A percentile compares a stretch with the other conserved stretches of the same genome.
These are phyloP conservation scores for Gaultheria prostrata DNA, from an alignment of 148 eudicot species.

Conservation along the genomic window DNA sequence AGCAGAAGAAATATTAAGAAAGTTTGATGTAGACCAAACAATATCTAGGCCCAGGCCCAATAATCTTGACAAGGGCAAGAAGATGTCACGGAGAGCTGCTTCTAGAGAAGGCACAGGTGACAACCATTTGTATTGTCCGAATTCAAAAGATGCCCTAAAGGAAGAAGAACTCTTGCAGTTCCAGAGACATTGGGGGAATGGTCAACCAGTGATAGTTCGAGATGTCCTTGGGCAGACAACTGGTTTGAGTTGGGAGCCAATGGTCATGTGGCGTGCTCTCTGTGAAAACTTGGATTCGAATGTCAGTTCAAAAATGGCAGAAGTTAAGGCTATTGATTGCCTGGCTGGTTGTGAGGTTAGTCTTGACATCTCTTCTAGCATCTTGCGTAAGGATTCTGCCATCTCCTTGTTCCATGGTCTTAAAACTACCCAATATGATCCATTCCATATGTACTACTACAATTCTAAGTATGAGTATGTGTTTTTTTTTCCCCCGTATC, in stretches of 20 bases:
- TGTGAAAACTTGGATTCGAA: constrained; percentile 48
- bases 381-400: not conserved
- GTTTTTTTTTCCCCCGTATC: not conserved
- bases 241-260: constrained; percentile 97
- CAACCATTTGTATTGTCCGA: constrained; percentile 48
- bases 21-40: constrained; percentile 9
- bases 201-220: constrained; percentile 78
- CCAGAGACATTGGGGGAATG: constrained; percentile 62
- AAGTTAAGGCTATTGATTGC: constrained; percentile 79
- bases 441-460: not conserved
- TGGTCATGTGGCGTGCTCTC: constrained; percentile 86
- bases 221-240: constrained; percentile 54
- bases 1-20: constrained; percentile 33
- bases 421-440: not conserved
- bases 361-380: constrained; percentile 13
- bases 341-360: constrained; percentile 78
- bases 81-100: constrained; percentile 30
- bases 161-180: constrained; percentile 39
- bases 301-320: constrained; percentile 41
- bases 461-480: not conserved
- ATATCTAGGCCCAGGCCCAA: constrained; percentile 19
- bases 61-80: constrained; percentile 9
- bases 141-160: constrained; percentile 35
- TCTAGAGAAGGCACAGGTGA: constrained; percentile 35
- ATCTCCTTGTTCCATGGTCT: constrained; percentile 9